Evolutionary conservation across 176 grass and related monocot species (phyloP).

Genomic region (Bolboschoenus planiculmis): DNA sequence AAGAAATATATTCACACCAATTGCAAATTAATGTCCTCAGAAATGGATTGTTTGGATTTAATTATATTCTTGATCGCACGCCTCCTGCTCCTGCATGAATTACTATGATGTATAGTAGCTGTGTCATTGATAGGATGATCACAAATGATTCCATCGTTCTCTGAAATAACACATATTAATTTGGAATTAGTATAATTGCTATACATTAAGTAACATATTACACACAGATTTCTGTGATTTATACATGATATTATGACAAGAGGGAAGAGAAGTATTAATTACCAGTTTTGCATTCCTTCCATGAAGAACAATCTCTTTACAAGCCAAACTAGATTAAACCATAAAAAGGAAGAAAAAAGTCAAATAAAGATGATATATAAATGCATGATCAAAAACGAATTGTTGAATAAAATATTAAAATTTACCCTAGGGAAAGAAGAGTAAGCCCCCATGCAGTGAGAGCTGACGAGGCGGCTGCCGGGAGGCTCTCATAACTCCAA

Average conservation of each 20-base stretch:
- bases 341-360: background rate
- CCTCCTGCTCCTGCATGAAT: constrained; percentile 34
- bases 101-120: constrained; percentile 72
- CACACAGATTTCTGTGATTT: background rate
- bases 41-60: constrained; percentile 2
- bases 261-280: constrained; percentile 29
- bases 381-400: background rate
- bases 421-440: constrained; percentile 86
- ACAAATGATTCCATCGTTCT: constrained; percentile 85
- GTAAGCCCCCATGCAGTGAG: constrained; percentile 80
- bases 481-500: constrained; percentile 56
- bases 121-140: constrained; percentile 75
- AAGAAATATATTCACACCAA: background rate
- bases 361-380: background rate
- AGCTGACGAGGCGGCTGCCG: constrained; percentile 63
- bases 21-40: background rate
- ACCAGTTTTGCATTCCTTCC: constrained; percentile 84
- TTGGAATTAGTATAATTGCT: background rate
- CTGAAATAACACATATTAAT: constrained; percentile 35
- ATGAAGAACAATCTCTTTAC: constrained; percentile 75
- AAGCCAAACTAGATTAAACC: constrained; percentile 49
- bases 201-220: background rate
- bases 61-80: constrained; percentile 5
- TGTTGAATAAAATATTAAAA: background rate
- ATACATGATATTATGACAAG: background rate